Percentiles rank a stretch among this genome's conserved stretches.
These are phyloP conservation scores for Carex cristatella DNA, from an alignment of 176 grass and related monocot species.

Conservation along the genomic window DNA sequence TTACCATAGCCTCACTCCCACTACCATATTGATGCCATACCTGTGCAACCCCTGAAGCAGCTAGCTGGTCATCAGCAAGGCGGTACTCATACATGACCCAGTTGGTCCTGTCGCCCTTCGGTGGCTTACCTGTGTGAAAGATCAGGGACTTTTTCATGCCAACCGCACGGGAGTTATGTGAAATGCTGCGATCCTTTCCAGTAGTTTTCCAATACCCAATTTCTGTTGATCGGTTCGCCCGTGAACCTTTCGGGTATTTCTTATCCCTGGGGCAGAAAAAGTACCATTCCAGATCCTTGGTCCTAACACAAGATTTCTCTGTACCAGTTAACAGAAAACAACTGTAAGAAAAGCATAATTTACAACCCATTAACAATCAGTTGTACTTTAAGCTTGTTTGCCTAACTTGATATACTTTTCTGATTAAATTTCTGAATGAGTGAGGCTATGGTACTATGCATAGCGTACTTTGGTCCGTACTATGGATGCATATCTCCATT, in stretches of 20 bases:
- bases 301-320: conserved; percentile 62
- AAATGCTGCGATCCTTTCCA: conserved; percentile 70
- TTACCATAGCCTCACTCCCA: no score
- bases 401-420: background rate
- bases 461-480: no score
- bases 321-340: conserved; percentile 12
- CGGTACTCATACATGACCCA: conserved; percentile 99
- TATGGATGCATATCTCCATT: no score
- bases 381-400: background rate
- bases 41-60: conserved; percentile 59
- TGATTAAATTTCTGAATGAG: background rate
- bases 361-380: background rate
- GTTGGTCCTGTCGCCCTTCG: conserved; percentile 63
- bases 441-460: no score
- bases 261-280: conserved; percentile 83
- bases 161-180: conserved; percentile 49
- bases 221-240: conserved; percentile 72
- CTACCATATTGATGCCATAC: conserved; percentile 19
- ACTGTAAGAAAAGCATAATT: background rate
- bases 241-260: conserved; percentile 74
- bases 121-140: conserved; percentile 84
- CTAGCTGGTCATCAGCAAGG: conserved; percentile 39
- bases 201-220: conserved; percentile 96
- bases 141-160: conserved; percentile 84
- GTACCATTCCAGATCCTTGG: conserved; percentile 86